Evolutionary conservation across 2,329 filamentous ascomycete genomes (phyloP).

Genomic region (Coniochaeta prunicola): DNA sequence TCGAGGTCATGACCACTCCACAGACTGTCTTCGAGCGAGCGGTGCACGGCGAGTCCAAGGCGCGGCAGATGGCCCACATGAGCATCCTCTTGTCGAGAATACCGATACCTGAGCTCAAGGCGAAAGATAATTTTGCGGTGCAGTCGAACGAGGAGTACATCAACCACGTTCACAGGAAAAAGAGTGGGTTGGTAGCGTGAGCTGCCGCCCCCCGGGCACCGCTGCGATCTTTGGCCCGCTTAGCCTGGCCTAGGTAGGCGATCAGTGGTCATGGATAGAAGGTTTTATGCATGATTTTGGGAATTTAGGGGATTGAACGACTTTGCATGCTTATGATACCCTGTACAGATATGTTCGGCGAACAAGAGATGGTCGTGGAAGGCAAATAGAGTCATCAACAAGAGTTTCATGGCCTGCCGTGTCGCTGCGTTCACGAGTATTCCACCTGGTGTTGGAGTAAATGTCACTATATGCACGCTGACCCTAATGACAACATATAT

Average conservation of each 20-base stretch:
- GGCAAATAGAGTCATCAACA: not conserved
- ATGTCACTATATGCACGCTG: not conserved
- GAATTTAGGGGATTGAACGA: not conserved
- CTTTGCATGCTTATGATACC: not conserved
- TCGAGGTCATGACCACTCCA: slow-evolving; percentile 38
- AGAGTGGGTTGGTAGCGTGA: slow-evolving; percentile 9
- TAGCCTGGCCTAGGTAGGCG: not conserved
- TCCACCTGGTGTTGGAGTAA: not conserved
- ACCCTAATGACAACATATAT: not conserved
- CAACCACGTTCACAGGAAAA: slow-evolving; percentile 17
- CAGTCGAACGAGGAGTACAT: slow-evolving; percentile 33
- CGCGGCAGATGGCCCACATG: slow-evolving; percentile 45
- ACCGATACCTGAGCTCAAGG: slow-evolving; percentile 48
- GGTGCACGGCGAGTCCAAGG: slow-evolving; percentile 31
- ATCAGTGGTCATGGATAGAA: not conserved
- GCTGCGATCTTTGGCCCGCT: not conserved
- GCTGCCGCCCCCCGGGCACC: not conserved
- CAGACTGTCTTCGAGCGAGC: slow-evolving; percentile 49
- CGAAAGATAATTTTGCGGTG: slow-evolving; percentile 34
- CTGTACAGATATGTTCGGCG: not conserved
- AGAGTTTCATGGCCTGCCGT: not conserved
- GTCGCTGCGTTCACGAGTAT: not conserved
- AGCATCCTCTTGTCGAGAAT: slow-evolving; percentile 51
- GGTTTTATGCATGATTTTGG: not conserved
- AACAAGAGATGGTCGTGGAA: not conserved